A percentile compares a stretch with the other conserved stretches of the same genome.
Evolutionary conservation across 2,329 filamentous ascomycete species (phyloP).

Genomic region (Phaeosphaeriaceae sp.): DNA sequence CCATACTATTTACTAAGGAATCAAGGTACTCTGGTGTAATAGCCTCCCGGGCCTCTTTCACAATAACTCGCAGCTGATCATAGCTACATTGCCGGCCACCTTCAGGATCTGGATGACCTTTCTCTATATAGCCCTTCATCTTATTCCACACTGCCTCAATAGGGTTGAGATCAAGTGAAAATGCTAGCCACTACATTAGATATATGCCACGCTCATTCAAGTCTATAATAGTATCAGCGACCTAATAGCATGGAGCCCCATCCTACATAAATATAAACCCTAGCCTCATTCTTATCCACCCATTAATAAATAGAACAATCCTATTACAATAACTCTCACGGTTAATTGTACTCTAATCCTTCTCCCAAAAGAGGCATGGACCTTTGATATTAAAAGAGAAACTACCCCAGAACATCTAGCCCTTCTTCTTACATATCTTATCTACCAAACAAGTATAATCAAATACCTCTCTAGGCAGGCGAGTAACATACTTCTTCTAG

Average conservation of each 20-base stretch:
- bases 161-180: background rate
- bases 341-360: no score
- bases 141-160: background rate
- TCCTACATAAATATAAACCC: conserved; percentile 5
- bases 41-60: background rate
- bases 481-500: no score
- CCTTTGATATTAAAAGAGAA: no score
- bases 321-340: no score
- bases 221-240: background rate
- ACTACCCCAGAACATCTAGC: no score
- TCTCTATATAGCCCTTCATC: background rate
- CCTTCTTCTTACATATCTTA: no score
- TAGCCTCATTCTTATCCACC: background rate
- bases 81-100: background rate
- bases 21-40: background rate
- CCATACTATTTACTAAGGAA: background rate
- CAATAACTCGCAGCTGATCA: background rate
- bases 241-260: background rate
- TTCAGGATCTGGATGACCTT: background rate
- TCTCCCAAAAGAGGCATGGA: no score
- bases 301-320: background rate
- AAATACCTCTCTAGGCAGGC: no score
- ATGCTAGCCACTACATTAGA: background rate
- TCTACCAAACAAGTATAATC: no score
- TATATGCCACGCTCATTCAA: background rate